phyloP scores from a whole-genome alignment of 352 stramenopile species.

The Paralagenidium karlingii region DNA sequence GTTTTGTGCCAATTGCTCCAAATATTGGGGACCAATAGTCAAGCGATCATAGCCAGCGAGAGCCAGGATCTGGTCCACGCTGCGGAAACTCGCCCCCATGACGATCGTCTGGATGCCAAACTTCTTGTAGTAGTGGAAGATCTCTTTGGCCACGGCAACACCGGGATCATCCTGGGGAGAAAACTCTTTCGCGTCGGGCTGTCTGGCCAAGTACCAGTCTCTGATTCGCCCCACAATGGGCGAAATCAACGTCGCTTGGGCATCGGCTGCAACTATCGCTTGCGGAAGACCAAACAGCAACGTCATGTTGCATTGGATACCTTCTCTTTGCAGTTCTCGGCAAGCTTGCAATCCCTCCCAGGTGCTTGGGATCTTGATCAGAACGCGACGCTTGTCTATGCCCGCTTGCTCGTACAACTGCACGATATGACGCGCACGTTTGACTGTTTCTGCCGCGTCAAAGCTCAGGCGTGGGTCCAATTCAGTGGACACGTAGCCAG shows the following conservation, averaged over 20 bases:
- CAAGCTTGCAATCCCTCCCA: slow-evolving; percentile 84
- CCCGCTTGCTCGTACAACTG: slow-evolving; percentile 77
- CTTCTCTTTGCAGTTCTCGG: slow-evolving; percentile 76
- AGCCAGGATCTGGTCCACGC: slow-evolving; percentile 82
- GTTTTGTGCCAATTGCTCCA: slow-evolving; percentile 53
- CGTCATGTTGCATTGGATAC: slow-evolving; percentile 89
- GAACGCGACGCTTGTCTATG: slow-evolving; percentile 62
- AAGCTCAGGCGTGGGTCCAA: slow-evolving; percentile 84
- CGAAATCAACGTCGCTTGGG: slow-evolving; percentile 70
- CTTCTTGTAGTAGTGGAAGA: slow-evolving; percentile 91
- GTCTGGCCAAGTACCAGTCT: slow-evolving; percentile 77
- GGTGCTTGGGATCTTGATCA: slow-evolving; percentile 86
- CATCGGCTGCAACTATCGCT: slow-evolving; percentile 75
- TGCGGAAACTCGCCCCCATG: slow-evolving; percentile 67
- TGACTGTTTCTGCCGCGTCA: slow-evolving; percentile 62
- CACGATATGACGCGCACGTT: slow-evolving; percentile 73
- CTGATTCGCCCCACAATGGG: slow-evolving; percentile 76
- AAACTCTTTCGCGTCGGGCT: slow-evolving; percentile 32
- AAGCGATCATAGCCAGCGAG: slow-evolving; percentile 85
- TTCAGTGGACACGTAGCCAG: slow-evolving; percentile 86
- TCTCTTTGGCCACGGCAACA: slow-evolving; percentile 65
- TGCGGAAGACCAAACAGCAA: slow-evolving; percentile 86
- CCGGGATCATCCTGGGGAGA: slow-evolving; percentile 77
- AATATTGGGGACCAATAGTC: slow-evolving; percentile 75
- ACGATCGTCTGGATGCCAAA: slow-evolving; percentile 56